Conservation (phyloP, 202 grass and related monocot species). For the Bolboschoenoplectus hybrid region DNA sequence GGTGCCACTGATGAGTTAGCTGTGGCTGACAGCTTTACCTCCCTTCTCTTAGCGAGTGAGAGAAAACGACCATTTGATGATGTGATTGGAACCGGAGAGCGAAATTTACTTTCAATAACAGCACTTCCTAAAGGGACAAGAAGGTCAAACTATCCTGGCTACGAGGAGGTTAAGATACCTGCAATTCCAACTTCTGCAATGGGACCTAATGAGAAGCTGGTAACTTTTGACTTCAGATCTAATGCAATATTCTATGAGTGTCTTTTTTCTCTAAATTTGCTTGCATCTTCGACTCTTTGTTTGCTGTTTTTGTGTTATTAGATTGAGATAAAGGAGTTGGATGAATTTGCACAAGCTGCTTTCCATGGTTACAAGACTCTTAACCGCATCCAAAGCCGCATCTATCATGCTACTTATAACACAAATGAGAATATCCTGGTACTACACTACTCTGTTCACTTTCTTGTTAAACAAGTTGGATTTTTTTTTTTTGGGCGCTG, state of each 20-base stretch:
- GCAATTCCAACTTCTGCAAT: slow-evolving; percentile 72
- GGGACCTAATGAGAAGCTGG: slow-evolving; percentile 86
- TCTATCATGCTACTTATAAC: slow-evolving; percentile 87
- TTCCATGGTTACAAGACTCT: slow-evolving; percentile 90
- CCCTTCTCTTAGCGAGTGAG: slow-evolving; percentile 87
- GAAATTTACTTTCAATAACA: slow-evolving; percentile 52
- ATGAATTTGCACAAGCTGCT: slow-evolving; percentile 90
- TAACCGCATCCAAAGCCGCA: slow-evolving; percentile 93
- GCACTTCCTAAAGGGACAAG: slow-evolving; percentile 94
- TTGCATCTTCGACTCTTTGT: slow-evolving; percentile 26
- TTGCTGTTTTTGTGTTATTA: slow-evolving; percentile 43
- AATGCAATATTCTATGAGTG: slow-evolving; percentile 33
- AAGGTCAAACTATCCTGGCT: slow-evolving; percentile 74
- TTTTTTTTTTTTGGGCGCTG: slow-evolving; percentile 21
- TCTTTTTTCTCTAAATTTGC: slow-evolving; percentile 1
- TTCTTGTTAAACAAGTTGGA: slow-evolving; percentile 30
- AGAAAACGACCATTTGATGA: slow-evolving; percentile 84
- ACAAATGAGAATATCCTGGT: slow-evolving; percentile 98
- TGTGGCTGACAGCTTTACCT: slow-evolving; percentile 66
- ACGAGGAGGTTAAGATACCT: slow-evolving; percentile 97
- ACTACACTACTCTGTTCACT: slow-evolving; percentile 37
- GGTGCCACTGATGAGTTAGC: slow-evolving; percentile 56
- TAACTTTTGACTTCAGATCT: slow-evolving; percentile 40
- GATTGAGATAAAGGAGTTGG: slow-evolving; percentile 95
- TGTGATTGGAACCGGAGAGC: slow-evolving; percentile 77